Percentiles rank a stretch among this genome's conserved stretches.
phyloP scores from a whole-genome alignment of 441 rosid genomes.

The Omphalea diandra region DNA sequence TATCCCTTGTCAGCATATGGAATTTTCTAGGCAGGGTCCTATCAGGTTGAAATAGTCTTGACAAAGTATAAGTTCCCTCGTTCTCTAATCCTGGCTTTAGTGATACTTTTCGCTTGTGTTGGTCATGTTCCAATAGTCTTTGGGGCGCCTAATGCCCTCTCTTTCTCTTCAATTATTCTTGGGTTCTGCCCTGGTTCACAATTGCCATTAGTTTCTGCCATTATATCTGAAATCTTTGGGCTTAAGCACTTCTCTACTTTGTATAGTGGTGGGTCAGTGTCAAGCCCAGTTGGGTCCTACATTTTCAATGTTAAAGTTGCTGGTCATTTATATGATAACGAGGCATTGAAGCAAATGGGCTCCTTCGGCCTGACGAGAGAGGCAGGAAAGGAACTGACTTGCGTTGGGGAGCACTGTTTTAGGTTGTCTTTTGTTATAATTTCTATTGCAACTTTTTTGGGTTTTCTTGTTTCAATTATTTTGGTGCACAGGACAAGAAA shows the following conservation, averaged over 20 bases:
- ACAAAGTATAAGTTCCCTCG: constrained; percentile 54
- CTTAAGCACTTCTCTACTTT: constrained; percentile 53
- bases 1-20: constrained; percentile 55
- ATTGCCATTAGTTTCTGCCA: constrained; percentile 48
- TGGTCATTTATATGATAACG: constrained; percentile 42
- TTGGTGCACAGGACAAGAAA: constrained; percentile 42
- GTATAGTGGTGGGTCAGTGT: constrained; percentile 43
- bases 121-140: constrained; percentile 67
- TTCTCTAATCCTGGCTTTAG: constrained; percentile 46
- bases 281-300: constrained; percentile 50
- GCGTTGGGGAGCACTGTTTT: constrained; percentile 42
- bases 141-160: constrained; percentile 53
- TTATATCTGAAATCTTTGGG: constrained; percentile 55
- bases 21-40: constrained; percentile 48
- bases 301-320: constrained; percentile 50
- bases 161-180: constrained; percentile 57
- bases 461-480: constrained; percentile 33
- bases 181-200: constrained; percentile 78
- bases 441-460: constrained; percentile 41
- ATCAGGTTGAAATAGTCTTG: constrained; percentile 45
- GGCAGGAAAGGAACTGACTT: constrained; percentile 37
- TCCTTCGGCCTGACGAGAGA: constrained; percentile 31
- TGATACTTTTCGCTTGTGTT: constrained; percentile 50
- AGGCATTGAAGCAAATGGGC: constrained; percentile 45
- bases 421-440: constrained; percentile 40